Evolutionary conservation across 345 rosid genomes (phyloP), one percentile per base, ranked within the genome.

Genomic region (Eucalyptus polybractea): DNA sequence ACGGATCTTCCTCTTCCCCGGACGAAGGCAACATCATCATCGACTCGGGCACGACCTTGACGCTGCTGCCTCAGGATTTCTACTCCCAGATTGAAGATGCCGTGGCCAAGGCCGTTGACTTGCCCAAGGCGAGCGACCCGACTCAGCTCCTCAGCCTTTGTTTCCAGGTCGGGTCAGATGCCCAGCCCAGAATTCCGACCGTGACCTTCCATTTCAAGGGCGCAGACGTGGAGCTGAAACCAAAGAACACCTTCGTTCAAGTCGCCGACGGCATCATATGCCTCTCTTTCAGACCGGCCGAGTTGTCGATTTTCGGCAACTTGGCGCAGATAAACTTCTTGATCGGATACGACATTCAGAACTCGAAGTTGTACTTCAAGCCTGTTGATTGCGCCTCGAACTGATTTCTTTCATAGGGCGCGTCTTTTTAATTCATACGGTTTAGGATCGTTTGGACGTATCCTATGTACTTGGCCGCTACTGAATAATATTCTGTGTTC

Each of bases 291-390:
- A 27, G 76, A 7, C 89, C 94, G 10, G 47, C 62, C 37, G 58
- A 80, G 11, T 17, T 88, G 33, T 87, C 90, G 13, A 89, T 92
- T 11, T 87, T 83, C 40, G 96, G 96, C 24, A 93, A 92, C 88
- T 33, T 93, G 89, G 89, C 93, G 65, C 96, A 93, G 90, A 90
- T 89, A 92, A 83, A 94, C 62, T 92, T 76, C 45, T 53, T 93
- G 89, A 88, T 94, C 13, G 93, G 94, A 14, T 94, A 91, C 83
- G 96, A 95, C 86, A 92, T 92, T 50, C 89, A 47, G 86, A 50
- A 89, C 40, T 88, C 50, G 29, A 87, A 50, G 9, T 88, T 93
- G 25, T 94, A 93, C 54, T 95, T 94, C 88, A 91, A 47, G 90
- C 94, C 92, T 42, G 91, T 91, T 12, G 94, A 93, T 87, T 95